A percentile compares a stretch with the other conserved stretches of the same genome.
These are phyloP conservation scores for Epichloe sylvatica DNA, from an alignment of 2,329 filamentous ascomycete genomes.

Conservation along the genomic window DNA sequence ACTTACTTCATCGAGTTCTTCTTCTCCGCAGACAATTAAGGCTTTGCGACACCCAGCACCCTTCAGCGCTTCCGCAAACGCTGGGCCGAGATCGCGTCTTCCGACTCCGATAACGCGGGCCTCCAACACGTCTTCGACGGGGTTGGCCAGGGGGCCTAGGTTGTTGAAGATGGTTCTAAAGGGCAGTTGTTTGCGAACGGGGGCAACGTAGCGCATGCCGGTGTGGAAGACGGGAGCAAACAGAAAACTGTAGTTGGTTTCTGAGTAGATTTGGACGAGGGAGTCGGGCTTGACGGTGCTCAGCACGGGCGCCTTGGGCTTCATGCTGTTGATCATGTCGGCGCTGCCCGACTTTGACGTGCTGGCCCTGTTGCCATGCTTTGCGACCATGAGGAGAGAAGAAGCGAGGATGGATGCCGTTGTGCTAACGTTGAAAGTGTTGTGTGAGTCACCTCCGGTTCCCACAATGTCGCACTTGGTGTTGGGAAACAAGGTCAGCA, in stretches of 20 bases:
- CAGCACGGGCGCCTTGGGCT: constrained; percentile 59
- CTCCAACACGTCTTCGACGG: constrained; percentile 71
- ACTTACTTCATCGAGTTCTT: constrained; percentile 90
- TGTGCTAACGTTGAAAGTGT: constrained; percentile 97
- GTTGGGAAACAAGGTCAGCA: not conserved
- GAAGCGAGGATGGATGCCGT: constrained; percentile 88
- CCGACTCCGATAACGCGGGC: constrained; percentile 89
- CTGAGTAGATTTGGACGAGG: constrained; percentile 57
- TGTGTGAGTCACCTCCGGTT: constrained; percentile 89
- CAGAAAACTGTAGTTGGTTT: constrained; percentile 85
- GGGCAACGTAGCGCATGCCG: constrained; percentile 79
- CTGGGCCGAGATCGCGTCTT: constrained; percentile 68
- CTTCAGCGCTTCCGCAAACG: constrained; percentile 74
- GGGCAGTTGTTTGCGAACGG: constrained; percentile 74
- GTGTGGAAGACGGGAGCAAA: constrained; percentile 95
- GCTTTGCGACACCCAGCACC: constrained; percentile 69
- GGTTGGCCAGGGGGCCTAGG: constrained; percentile 82
- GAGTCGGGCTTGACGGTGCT: constrained; percentile 58
- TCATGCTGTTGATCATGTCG: constrained; percentile 69
- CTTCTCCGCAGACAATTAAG: constrained; percentile 81
- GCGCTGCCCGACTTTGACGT: constrained; percentile 93
- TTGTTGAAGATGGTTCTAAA: constrained; percentile 98
- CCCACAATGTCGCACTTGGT: constrained; percentile 81
- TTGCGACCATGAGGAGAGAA: constrained; percentile 70
- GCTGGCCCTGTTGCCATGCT: constrained; percentile 91